Base-by-base conservation (phyloP, 2,329 filamentous ascomycete genomes). In the Fusarium heterosporum region DNA sequence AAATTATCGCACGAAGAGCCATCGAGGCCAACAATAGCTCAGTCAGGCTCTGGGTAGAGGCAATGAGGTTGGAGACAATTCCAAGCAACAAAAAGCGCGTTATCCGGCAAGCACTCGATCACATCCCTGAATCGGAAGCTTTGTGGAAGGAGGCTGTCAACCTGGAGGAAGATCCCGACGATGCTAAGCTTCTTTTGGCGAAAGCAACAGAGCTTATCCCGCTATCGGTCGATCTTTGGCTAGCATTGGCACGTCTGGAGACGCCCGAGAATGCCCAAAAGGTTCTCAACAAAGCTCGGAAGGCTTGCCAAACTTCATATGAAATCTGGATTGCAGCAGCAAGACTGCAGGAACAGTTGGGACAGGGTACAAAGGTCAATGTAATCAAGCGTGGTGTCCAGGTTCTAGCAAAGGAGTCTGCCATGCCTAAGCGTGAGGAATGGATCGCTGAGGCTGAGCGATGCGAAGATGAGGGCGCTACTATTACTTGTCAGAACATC, bases 81-180 rank as follows among this genome's bases (percentile, higher is more conserved):
- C 81, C 88, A 2, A 87, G 90, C 60, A 92, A 93, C 12, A 97
- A 96, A 79, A 98, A 98, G 80, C 90, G 93, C 74, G 96, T 99
- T 9, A 89, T 97, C 32, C 88, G 94, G 55, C 92, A 96, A 75
- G 96, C 96, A 0, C 84, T 99, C 42, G 93, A 98, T 72, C 90
- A 97, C 73, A 92, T 97, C 39, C 94, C 94, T 1, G 93, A 97
- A 74, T 98, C 95, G 0, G 96, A 98, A 46, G 90, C 92, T 40
- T 86, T 99, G n/a, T 99, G 96, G 96, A 99, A 98, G 76, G 93
- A 96, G 76, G 91, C 95, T 7, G 95, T 99, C 65, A 98, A 98
- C 71, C 82, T 98, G 55, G 96, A 98, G 75, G 95, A 97, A 73
- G 91, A 97, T 70, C 87, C 91, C 0, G 91, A 90, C 29, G 93